These are phyloP conservation scores for Otatea glauca DNA, from an alignment of 176 grass and related monocot genomes.

Conservation along the genomic window DNA sequence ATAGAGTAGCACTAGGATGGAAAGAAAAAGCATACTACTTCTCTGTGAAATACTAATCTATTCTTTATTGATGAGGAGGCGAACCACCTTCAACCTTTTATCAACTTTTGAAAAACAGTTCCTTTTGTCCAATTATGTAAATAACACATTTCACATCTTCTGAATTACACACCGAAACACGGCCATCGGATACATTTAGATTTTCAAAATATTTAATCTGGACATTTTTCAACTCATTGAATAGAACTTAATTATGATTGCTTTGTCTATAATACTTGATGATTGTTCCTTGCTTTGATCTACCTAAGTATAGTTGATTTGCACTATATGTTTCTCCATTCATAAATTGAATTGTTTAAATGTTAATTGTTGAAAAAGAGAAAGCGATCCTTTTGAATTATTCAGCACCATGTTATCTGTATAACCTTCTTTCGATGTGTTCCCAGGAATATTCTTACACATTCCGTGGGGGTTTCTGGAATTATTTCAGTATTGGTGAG, in stretches of 20 bases:
- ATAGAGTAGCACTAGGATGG: too few species aligned
- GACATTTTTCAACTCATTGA: conserved; percentile 1
- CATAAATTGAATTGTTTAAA: conserved; percentile 8
- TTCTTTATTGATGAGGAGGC: too few species aligned
- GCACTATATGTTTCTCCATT: background rate
- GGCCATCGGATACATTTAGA: background rate
- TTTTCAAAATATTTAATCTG: conserved; percentile 18
- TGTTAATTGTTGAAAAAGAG: background rate
- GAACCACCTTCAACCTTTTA: too few species aligned
- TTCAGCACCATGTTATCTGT: background rate
- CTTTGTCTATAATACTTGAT: background rate
- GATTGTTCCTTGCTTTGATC: background rate
- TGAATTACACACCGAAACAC: too few species aligned
- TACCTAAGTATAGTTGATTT: background rate
- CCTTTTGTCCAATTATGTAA: too few species aligned
- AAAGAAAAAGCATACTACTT: too few species aligned
- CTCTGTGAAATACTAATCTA: too few species aligned
- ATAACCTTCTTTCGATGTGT: conserved; percentile 36
- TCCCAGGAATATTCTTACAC: conserved; percentile 75
- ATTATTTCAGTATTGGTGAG: conserved; percentile 99
- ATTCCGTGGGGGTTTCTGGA: conserved; percentile 92
- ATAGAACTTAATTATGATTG: background rate
- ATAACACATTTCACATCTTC: too few species aligned
- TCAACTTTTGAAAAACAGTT: too few species aligned
- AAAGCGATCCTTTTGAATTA: conserved; percentile 17